Evolutionary conservation across 208 protist species (phyloP).

Genomic region (Crithidia bombi): DNA sequence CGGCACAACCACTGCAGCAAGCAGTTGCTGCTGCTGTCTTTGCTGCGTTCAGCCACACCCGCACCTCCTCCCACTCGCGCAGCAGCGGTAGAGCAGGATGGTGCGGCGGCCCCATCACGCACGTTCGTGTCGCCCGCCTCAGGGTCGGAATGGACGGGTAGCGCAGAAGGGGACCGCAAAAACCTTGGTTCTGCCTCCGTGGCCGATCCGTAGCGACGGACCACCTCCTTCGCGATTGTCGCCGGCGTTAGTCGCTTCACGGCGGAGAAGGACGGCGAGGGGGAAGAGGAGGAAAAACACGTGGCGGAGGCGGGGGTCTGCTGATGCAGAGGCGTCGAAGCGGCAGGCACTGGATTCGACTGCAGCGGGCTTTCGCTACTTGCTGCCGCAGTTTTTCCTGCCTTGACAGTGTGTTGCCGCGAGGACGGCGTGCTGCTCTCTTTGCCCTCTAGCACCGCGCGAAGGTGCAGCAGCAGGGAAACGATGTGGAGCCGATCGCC

Average conservation of each 20-base stretch:
- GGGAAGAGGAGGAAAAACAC: not conserved
- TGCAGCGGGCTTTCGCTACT: not conserved
- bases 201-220: not conserved
- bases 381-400: not conserved
- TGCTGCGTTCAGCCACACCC: too few relatives aligned
- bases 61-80: not conserved
- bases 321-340: not conserved
- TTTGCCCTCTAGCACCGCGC: constrained; percentile 15
- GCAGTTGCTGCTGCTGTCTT: not conserved
- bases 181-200: not conserved
- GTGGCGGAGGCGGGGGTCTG: constrained; percentile 7
- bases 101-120: not conserved
- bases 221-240: constrained; percentile 6
- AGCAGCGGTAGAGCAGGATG: not conserved
- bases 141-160: not conserved
- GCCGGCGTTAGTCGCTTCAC: constrained; percentile 1
- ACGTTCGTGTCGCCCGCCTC: not conserved
- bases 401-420: not conserved
- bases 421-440: not conserved
- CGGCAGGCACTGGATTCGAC: not conserved
- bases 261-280: not conserved
- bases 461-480: constrained; percentile 38
- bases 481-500: constrained; percentile 58
- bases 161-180: not conserved
- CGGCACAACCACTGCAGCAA: constrained; percentile 51